These are phyloP conservation scores for Boletus rufocinnamomeus DNA, from an alignment of 768 basidiomycete species.

Conservation along the genomic window DNA sequence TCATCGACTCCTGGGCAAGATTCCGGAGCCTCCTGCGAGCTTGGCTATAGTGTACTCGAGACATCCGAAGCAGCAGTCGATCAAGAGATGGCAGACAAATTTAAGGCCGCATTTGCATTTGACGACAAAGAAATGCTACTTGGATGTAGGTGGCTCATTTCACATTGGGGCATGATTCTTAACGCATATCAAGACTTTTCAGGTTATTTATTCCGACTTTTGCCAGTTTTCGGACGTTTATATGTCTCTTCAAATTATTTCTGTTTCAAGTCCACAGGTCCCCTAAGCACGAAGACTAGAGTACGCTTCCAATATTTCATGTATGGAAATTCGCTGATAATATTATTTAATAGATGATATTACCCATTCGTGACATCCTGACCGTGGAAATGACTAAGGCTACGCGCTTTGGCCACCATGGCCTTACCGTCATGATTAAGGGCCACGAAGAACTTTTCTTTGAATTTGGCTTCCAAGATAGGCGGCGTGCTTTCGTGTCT, in stretches of 20 bases:
- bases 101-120: constrained; percentile 79
- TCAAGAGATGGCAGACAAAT: constrained; percentile 69
- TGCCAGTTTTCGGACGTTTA: constrained; percentile 87
- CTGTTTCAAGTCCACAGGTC: constrained; percentile 91
- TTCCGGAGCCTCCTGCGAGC: constrained; percentile 48
- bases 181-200: constrained; percentile 70
- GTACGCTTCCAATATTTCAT: constrained; percentile 47
- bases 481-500: constrained; percentile 73
- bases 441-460: constrained; percentile 98
- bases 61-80: constrained; percentile 65
- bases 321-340: constrained; percentile 6
- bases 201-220: constrained; percentile 83
- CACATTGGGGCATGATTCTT: constrained; percentile 1
- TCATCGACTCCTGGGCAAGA: constrained; percentile 21
- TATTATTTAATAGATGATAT: constrained; percentile 71
- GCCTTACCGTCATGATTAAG: constrained; percentile 86
- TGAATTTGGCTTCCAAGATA: constrained; percentile 83
- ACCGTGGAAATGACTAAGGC: constrained; percentile 83
- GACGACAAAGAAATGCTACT: constrained; percentile 85
- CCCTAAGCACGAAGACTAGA: constrained; percentile 76
- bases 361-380: constrained; percentile 88
- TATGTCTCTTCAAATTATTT: constrained; percentile 92
- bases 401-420: constrained; percentile 86
- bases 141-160: constrained; percentile 65
- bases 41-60: constrained; percentile 84